A percentile compares a stretch with the other conserved stretches of the same genome.
Conservation (phyloP, 1,284 basidiomycete species). For the Calocybe gambosa region DNA sequence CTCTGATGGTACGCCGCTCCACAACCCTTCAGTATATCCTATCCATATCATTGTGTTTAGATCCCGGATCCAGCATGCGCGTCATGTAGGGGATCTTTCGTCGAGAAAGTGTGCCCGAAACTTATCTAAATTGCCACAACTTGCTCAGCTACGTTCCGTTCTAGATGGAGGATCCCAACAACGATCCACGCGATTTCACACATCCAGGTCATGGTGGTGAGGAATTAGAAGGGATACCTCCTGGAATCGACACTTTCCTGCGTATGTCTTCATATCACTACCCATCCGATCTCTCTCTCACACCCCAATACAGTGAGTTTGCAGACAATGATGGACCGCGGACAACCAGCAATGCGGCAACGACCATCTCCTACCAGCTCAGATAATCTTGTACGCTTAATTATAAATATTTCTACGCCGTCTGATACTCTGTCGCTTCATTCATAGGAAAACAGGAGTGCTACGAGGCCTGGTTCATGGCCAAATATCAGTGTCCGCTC, state of each 20-base stretch:
- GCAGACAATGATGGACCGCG: conserved; percentile 30
- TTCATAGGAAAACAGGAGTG: conserved; percentile 18
- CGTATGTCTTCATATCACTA: conserved; percentile 25
- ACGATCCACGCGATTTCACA: conserved; percentile 68
- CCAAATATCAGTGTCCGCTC: conserved; percentile 22
- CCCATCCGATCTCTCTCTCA: conserved; percentile 3
- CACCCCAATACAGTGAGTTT: conserved; percentile 23
- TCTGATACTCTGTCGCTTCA: conserved; percentile 4
- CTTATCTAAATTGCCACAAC: not conserved
- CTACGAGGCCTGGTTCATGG: conserved; percentile 26
- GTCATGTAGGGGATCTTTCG: conserved; percentile 65
- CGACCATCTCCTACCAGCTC: conserved; percentile 13
- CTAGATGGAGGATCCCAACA: conserved; percentile 64
- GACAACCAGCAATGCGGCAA: conserved; percentile 17
- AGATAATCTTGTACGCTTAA: conserved; percentile 21
- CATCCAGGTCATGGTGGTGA: conserved; percentile 22
- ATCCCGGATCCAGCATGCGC: conserved; percentile 72
- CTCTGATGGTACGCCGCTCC: conserved; percentile 57
- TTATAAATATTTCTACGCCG: not conserved
- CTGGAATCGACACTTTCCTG: conserved; percentile 41
- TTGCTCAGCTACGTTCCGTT: conserved; percentile 2
- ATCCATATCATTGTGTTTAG: conserved; percentile 28
- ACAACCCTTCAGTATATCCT: conserved; percentile 5
- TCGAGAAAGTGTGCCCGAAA: conserved; percentile 54
- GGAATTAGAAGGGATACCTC: conserved; percentile 28